These are phyloP conservation scores for Penicillium sp. DNA, from an alignment of 2,329 filamentous ascomycete species.

Conservation along the genomic window DNA sequence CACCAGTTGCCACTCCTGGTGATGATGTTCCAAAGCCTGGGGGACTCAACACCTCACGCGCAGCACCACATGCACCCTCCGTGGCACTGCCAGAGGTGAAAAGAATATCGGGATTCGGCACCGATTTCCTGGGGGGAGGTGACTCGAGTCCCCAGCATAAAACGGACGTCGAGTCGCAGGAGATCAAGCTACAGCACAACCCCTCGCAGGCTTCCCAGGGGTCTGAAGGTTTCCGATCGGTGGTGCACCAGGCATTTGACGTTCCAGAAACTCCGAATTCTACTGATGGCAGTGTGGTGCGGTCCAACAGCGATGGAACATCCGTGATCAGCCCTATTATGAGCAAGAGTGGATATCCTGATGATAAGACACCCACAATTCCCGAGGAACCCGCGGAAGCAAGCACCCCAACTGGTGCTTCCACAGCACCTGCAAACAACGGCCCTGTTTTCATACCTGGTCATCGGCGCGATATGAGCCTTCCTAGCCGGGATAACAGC, in stretches of 20 bases:
- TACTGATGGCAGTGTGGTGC: conserved; percentile 52
- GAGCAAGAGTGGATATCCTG: conserved; percentile 37
- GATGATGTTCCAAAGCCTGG: background rate
- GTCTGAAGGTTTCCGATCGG: conserved; percentile 53
- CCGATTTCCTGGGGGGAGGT: conserved; percentile 26
- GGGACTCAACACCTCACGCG: conserved; percentile 1
- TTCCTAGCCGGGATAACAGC: conserved; percentile 58
- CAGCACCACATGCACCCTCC: conserved; percentile 15
- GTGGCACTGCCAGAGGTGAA: conserved; percentile 43
- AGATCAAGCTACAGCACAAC: conserved; percentile 49
- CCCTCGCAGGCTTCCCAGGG: conserved; percentile 40
- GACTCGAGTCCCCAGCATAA: conserved; percentile 14
- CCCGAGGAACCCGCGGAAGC: conserved; percentile 51
- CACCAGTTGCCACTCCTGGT: background rate
- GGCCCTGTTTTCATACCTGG: conserved; percentile 50
- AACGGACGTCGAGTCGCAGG: conserved; percentile 13
- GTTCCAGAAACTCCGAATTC: conserved; percentile 54
- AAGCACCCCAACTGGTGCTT: conserved; percentile 23
- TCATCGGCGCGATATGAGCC: conserved; percentile 57
- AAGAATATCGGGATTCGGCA: conserved; percentile 42
- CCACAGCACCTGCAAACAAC: conserved; percentile 13
- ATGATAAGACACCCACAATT: conserved; percentile 53
- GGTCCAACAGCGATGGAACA: conserved; percentile 63
- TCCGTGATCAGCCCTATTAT: conserved; percentile 65
- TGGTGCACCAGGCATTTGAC: conserved; percentile 66